A percentile compares a stretch with the other conserved stretches of the same genome.
Evolutionary conservation across 2,329 filamentous ascomycete genomes (phyloP).

Genomic region (Mycosphaerella arachidis): DNA sequence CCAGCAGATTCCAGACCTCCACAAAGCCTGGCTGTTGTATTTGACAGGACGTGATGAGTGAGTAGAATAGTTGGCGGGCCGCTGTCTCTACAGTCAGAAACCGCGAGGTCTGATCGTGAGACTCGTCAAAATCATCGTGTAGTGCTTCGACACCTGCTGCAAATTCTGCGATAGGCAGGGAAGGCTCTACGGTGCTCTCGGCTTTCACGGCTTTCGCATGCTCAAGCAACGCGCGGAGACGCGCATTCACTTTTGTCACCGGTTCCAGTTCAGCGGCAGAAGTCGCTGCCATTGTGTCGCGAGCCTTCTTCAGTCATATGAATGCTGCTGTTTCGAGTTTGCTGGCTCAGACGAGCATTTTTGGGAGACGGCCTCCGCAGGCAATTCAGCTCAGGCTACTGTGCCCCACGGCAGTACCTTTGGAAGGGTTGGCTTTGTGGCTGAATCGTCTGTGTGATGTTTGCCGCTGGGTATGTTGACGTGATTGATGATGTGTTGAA

Average conservation of each 20-base stretch:
- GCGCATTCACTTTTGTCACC: slow-evolving; percentile 24
- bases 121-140: slow-evolving; percentile 25
- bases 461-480: neutral
- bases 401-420: no score
- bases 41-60: slow-evolving; percentile 49
- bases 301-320: neutral
- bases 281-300: slow-evolving; percentile 25
- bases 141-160: slow-evolving; percentile 25
- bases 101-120: slow-evolving; percentile 26
- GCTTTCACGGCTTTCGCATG: slow-evolving; percentile 40
- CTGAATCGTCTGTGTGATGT: neutral
- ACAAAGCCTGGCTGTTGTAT: slow-evolving; percentile 78
- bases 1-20: slow-evolving; percentile 86
- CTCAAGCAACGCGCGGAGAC: slow-evolving; percentile 39
- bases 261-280: slow-evolving; percentile 26
- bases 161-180: slow-evolving; percentile 41
- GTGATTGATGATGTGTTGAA: neutral
- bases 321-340: neutral
- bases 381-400: neutral
- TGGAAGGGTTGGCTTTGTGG: no score
- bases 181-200: slow-evolving; percentile 41
- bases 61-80: slow-evolving; percentile 72
- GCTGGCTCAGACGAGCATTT: neutral
- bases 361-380: neutral
- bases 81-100: slow-evolving; percentile 75